Conservation (phyloP, 345 rosid species). For the Limnanthes douglasii region DNA sequence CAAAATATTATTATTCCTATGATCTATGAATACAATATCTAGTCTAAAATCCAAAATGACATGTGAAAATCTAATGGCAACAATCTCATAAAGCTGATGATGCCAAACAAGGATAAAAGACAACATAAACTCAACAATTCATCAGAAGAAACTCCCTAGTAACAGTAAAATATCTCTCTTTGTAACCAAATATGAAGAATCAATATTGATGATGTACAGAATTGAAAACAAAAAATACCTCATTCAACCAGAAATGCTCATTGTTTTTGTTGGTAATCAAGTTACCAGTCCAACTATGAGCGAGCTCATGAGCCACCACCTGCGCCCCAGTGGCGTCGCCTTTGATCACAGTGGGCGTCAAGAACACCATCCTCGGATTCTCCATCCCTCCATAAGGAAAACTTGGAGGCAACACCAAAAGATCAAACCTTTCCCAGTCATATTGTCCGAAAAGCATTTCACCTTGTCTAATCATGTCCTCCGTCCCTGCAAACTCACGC, state of each 20-base stretch:
- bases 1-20: too few species aligned
- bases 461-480: conserved; percentile 80
- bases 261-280: conserved; percentile 77
- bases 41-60: too few species aligned
- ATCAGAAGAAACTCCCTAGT: too few species aligned
- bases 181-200: too few species aligned
- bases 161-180: too few species aligned
- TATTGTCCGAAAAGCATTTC: conserved; percentile 67
- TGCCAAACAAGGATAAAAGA: too few species aligned
- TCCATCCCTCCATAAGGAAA: conserved; percentile 95
- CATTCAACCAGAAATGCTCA: conserved; percentile 94
- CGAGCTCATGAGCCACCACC: conserved; percentile 85
- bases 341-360: conserved; percentile 85
- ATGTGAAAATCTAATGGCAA: too few species aligned
- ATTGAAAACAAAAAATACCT: conserved; percentile 38
- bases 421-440: conserved; percentile 86
- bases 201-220: too few species aligned
- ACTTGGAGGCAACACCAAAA: conserved; percentile 81
- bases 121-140: too few species aligned
- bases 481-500: conserved; percentile 71
- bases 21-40: too few species aligned
- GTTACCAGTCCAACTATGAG: conserved; percentile 94
- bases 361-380: conserved; percentile 79
- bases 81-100: too few species aligned
- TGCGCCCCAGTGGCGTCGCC: conserved; percentile 86